Conservation (phyloP, 768 basidiomycete species). For the Tulasnella calospora region DNA sequence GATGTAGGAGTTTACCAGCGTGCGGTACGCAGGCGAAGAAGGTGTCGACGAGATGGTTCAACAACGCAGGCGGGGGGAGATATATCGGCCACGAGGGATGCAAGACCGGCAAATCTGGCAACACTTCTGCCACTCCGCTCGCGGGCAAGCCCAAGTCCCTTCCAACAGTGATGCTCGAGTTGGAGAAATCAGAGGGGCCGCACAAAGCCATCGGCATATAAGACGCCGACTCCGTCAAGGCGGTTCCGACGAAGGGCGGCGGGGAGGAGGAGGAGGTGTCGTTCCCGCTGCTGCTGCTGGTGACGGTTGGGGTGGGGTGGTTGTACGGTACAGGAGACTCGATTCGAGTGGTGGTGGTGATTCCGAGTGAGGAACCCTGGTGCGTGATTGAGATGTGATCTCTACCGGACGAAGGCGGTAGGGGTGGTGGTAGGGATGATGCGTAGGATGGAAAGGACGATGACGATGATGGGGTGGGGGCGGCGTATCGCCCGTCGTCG, state of each 20-base stretch:
- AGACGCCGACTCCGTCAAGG: neutral
- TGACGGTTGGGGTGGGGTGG: neutral
- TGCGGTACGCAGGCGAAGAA: constrained; percentile 79
- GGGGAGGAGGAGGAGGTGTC: neutral
- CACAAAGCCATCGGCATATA: neutral
- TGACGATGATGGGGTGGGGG: neutral
- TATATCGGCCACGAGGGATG: constrained; percentile 51
- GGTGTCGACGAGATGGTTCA: constrained; percentile 69
- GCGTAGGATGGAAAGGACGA: neutral
- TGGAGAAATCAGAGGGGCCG: neutral
- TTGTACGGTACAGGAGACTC: constrained; percentile 2
- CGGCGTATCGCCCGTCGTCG: neutral
- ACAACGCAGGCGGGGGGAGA: constrained; percentile 56
- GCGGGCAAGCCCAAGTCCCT: neutral
- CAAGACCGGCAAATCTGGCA: constrained; percentile 28
- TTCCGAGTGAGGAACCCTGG: neutral
- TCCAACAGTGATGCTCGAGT: neutral
- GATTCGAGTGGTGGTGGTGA: neutral
- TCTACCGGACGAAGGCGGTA: constrained; percentile 11
- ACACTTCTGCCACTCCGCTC: neutral
- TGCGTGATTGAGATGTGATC: constrained; percentile 9
- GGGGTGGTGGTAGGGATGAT: neutral
- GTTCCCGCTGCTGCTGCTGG: neutral
- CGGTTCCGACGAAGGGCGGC: neutral
- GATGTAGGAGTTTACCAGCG: constrained; percentile 65